A percentile compares a stretch with the other conserved stretches of the same genome.
Conservation (phyloP, 352 stramenopile genomes). For the Globisporangium solare region DNA sequence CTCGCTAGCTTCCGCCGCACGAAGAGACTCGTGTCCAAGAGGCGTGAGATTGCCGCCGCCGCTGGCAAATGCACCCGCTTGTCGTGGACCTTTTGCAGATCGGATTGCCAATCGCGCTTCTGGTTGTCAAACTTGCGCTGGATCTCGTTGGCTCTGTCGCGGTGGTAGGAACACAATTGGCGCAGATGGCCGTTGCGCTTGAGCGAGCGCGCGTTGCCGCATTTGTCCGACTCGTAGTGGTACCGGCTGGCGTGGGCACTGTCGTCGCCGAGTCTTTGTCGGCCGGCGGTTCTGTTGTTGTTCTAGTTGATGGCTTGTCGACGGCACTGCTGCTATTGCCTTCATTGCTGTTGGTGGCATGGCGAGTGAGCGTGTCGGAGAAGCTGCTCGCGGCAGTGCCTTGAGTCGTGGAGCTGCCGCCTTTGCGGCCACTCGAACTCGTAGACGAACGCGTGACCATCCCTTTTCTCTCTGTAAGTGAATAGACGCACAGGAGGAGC, state of each 20-base stretch:
- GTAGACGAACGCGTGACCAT: slow-evolving; percentile 1
- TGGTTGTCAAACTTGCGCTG: slow-evolving; percentile 88
- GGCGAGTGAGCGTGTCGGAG: too few species aligned
- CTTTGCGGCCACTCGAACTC: too few species aligned
- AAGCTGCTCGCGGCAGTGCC: background rate
- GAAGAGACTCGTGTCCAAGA: background rate
- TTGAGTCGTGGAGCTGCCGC: too few species aligned
- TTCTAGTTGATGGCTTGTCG: too few species aligned
- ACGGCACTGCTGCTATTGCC: too few species aligned
- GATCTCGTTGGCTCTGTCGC: slow-evolving; percentile 88
- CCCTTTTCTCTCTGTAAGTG: background rate
- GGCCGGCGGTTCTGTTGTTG: too few species aligned
- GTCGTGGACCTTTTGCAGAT: too few species aligned
- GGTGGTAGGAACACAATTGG: slow-evolving; percentile 82
- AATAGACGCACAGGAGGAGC: too few species aligned
- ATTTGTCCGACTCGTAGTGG: slow-evolving; percentile 87
- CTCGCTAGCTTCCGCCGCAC: slow-evolving; percentile 67
- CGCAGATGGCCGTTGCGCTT: slow-evolving; percentile 85
- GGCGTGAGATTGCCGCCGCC: too few species aligned
- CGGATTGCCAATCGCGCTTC: slow-evolving; percentile 36
- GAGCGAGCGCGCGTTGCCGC: slow-evolving; percentile 68
- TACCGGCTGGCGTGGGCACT: slow-evolving; percentile 25
- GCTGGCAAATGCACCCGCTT: too few species aligned
- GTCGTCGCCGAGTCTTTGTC: too few species aligned
- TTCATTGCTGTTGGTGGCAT: too few species aligned